Base-by-base conservation (phyloP, 192 early-diverging fungal species). In the Coemansia sp. region DNA sequence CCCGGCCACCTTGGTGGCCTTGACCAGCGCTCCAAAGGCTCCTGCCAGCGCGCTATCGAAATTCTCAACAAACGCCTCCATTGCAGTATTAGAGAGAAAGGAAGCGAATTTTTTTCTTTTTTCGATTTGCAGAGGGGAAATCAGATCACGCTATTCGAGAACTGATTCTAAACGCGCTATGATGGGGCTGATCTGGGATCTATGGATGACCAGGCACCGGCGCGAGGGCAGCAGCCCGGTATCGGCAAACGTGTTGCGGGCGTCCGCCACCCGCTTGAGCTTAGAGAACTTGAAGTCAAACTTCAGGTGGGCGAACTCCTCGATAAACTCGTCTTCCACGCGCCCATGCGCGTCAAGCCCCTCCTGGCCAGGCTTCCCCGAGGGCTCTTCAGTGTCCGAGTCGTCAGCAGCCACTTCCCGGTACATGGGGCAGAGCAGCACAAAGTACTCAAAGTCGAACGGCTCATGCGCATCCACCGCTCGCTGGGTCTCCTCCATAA, bases 251-350 rank as follows among this genome's bases (percentile, higher is more conserved):
- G 87, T 80, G 42, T 91, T 82, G 38, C 83, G 77, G 1, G 91
- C 86, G 65, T 94, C 94, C 14, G 89, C 80, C 8, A 77, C 79
- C 5, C 84, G 71, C 52, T 83, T 73, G 21, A 83, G 63, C 20
- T 88, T 86, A 1, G 93, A 83, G 41, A 94, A 82, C 59, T 87
- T 82, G 65, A 82, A 98, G 67, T 98, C 94, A 46, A 89, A 90
- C 39, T 82, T 81, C 28, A 86, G 67, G 30, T 82, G 68, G 0
- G 89, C 86, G 70, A 86, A 85, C 71, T 84, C 81, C 48, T 89
- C 87, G 43, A 95, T 74, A 50, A 96, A 83, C 60, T 95, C 96
- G 63, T 98, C 96, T 55, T 98, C 96, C 1, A 88, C 82, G 62
- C 96, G 94, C 61, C 88, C 88, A 67, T 90, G 92, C 61, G 88